Evolutionary conservation across 2,329 filamentous ascomycete species (phyloP).

Genomic region (Aspergillus ibericus): DNA sequence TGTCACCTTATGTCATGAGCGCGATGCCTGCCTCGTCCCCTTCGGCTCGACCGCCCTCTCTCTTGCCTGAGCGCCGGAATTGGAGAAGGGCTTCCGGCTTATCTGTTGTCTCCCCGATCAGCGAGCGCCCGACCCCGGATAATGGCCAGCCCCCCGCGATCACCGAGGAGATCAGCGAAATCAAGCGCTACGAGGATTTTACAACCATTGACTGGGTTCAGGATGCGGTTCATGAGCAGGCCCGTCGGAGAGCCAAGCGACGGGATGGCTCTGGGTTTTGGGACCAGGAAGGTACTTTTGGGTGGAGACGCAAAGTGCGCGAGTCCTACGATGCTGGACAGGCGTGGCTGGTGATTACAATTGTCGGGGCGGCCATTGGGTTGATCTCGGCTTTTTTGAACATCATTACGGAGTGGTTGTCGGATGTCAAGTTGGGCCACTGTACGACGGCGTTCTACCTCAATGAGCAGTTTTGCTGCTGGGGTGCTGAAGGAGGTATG

Average conservation of each 20-base stretch:
- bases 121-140: constrained; percentile 59
- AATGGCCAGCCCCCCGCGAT: constrained; percentile 65
- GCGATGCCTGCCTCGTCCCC: constrained; percentile 36
- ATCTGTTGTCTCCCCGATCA: constrained; percentile 52
- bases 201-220: constrained; percentile 97
- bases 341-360: constrained; percentile 94
- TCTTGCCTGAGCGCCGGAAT: constrained; percentile 34
- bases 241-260: constrained; percentile 73
- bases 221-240: constrained; percentile 87
- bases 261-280: constrained; percentile 71
- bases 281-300: constrained; percentile 65
- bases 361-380: constrained; percentile 89
- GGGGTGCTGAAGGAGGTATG: constrained; percentile 82
- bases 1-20: constrained; percentile 43
- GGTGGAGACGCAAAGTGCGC: constrained; percentile 78
- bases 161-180: constrained; percentile 93
- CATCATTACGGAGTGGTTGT: constrained; percentile 95
- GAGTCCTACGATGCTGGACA: constrained; percentile 95
- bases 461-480: constrained; percentile 97
- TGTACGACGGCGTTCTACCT: constrained; percentile 95
- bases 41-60: constrained; percentile 31
- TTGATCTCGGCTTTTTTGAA: constrained; percentile 90
- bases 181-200: constrained; percentile 98
- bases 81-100: constrained; percentile 53
- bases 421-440: constrained; percentile 93